Conservation (phyloP, 2,329 filamentous ascomycete species). For the Berkeleyomyces rouxiae region DNA sequence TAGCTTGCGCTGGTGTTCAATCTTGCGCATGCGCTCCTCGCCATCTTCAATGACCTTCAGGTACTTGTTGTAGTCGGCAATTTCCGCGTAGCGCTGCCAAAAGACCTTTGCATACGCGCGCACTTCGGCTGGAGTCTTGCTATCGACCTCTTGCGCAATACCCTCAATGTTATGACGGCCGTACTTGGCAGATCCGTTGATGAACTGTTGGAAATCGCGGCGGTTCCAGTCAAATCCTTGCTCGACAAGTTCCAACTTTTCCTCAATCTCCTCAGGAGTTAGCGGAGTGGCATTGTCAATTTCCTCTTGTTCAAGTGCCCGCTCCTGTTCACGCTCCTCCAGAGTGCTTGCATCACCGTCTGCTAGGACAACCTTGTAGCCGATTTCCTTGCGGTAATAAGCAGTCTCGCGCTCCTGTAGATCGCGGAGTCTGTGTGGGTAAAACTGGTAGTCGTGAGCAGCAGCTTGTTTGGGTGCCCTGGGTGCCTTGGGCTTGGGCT, state of each 20-base stretch:
- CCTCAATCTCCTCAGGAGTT: conserved; percentile 74
- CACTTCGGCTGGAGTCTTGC: conserved; percentile 71
- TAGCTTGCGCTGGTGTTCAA: conserved; percentile 84
- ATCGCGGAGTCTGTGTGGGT: conserved; percentile 65
- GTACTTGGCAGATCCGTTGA: conserved; percentile 88
- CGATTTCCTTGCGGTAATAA: conserved; percentile 88
- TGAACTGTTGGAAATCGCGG: conserved; percentile 93
- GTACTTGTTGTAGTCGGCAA: conserved; percentile 76
- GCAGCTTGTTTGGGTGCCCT: conserved; percentile 81
- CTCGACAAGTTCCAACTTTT: conserved; percentile 66
- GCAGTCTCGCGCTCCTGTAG: conserved; percentile 94
- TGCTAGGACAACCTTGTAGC: conserved; percentile 78
- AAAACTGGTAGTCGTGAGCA: conserved; percentile 96
- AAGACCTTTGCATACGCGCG: conserved; percentile 87
- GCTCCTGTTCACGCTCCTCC: conserved; percentile 72
- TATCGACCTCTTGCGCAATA: conserved; percentile 81
- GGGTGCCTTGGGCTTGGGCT: conserved; percentile 89
- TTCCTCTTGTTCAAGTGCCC: conserved; percentile 72
- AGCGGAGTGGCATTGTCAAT: conserved; percentile 83
- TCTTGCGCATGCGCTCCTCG: conserved; percentile 75
- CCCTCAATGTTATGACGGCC: conserved; percentile 71
- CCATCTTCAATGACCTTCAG: conserved; percentile 81
- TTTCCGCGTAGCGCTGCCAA: conserved; percentile 87
- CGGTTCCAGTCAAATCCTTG: conserved; percentile 96
- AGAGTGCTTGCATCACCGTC: conserved; percentile 81